Conservation (phyloP, 306 rosid genomes). For the Corylus heterophylla region DNA sequence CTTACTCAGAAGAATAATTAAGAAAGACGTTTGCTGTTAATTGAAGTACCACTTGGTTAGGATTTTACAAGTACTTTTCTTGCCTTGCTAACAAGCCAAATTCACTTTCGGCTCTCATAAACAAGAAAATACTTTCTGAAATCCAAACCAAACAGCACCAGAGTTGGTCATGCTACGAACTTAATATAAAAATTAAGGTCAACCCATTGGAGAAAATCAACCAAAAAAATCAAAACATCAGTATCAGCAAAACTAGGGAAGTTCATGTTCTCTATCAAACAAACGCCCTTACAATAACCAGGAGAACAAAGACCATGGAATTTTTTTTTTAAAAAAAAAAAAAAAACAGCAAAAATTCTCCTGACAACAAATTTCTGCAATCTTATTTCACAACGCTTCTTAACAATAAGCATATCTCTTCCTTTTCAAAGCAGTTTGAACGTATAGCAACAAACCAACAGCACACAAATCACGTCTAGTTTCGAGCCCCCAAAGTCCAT, state of each 20-base stretch:
- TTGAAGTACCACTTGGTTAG: neutral
- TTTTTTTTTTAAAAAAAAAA: too few relatives aligned
- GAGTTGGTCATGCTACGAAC: too few relatives aligned
- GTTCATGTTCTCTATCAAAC: neutral
- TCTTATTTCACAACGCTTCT: neutral
- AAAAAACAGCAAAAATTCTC: neutral
- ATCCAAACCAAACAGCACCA: too few relatives aligned
- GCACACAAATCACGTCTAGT: neutral
- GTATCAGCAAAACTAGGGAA: neutral
- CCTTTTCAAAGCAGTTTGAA: neutral
- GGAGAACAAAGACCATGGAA: neutral
- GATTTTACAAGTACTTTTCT: neutral
- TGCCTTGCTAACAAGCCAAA: neutral
- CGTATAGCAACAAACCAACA: neutral
- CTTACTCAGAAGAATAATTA: neutral
- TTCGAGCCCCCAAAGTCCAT: too few relatives aligned
- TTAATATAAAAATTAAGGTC: neutral
- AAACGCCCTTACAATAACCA: neutral
- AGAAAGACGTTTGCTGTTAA: neutral
- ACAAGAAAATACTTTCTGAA: too few relatives aligned
- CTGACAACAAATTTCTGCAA: neutral
- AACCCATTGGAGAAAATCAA: neutral
- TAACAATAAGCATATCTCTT: neutral
- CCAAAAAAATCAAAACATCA: neutral
- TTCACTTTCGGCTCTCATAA: neutral